A percentile compares a stretch with the other conserved stretches of the same genome.
phyloP scores from a whole-genome alignment of 2,329 filamentous ascomycete genomes.

The Claviceps maximensis region DNA sequence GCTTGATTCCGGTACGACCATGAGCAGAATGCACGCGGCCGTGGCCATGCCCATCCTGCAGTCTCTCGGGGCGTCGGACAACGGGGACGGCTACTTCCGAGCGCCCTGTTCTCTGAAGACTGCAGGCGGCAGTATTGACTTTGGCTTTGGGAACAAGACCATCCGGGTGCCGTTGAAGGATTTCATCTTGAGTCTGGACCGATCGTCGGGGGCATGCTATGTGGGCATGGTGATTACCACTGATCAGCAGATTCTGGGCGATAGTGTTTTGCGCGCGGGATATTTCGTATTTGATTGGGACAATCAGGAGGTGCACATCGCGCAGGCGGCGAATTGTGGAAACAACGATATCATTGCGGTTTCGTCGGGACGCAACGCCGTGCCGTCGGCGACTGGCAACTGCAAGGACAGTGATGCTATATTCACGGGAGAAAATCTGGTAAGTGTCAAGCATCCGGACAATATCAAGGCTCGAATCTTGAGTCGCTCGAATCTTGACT shows the following conservation, averaged over 20 bases:
- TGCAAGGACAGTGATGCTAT: slow-evolving; percentile 18
- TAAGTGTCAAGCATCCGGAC: background rate
- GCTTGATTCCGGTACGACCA: slow-evolving; percentile 40
- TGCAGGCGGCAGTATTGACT: slow-evolving; percentile 29
- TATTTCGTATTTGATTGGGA: slow-evolving; percentile 36
- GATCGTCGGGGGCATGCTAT: slow-evolving; percentile 24
- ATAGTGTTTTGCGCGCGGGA: slow-evolving; percentile 28
- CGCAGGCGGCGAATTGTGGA: slow-evolving; percentile 28
- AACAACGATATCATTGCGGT: slow-evolving; percentile 24
- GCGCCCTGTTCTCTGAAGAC: slow-evolving; percentile 29
- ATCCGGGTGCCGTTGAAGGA: slow-evolving; percentile 32
- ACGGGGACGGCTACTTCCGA: slow-evolving; percentile 29
- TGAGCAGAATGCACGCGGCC: slow-evolving; percentile 30
- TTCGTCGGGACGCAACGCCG: slow-evolving; percentile 18
- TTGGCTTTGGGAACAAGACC: slow-evolving; percentile 29
- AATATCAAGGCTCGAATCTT: too few relatives aligned
- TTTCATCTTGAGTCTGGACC: slow-evolving; percentile 31
- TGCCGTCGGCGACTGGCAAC: slow-evolving; percentile 22
- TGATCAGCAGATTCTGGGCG: slow-evolving; percentile 31
- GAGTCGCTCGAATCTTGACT: too few relatives aligned
- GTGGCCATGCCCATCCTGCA: slow-evolving; percentile 30
- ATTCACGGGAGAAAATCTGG: slow-evolving; percentile 1
- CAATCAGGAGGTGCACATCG: slow-evolving; percentile 27
- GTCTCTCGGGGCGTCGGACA: slow-evolving; percentile 27
- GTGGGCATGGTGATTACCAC: slow-evolving; percentile 26